Percentiles rank a stretch among this genome's conserved stretches.
phyloP scores from a whole-genome alignment of 768 basidiomycete species.

The Candolleomyces efflorescens region DNA sequence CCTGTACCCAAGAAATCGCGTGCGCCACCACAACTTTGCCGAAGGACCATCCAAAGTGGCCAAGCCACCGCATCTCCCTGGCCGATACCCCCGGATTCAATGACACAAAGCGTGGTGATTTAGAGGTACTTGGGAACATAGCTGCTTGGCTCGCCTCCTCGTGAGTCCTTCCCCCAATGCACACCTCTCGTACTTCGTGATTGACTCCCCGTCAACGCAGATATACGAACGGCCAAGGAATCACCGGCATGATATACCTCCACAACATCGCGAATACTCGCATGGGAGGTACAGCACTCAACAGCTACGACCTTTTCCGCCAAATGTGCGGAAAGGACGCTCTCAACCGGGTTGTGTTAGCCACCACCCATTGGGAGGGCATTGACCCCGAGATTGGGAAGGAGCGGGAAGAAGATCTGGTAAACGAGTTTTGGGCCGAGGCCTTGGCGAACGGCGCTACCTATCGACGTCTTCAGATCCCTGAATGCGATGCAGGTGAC shows the following conservation, averaged over 20 bases:
- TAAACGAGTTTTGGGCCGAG: slow-evolving; percentile 36
- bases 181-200: not conserved
- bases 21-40: not conserved
- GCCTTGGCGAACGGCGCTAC: slow-evolving; percentile 37
- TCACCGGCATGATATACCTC: slow-evolving; percentile 38
- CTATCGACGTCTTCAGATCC: slow-evolving; percentile 31
- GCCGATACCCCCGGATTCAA: slow-evolving; percentile 10
- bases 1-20: not conserved
- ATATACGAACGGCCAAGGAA: not conserved
- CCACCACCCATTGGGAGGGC: slow-evolving; percentile 47
- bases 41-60: not conserved
- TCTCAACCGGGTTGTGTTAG: slow-evolving; percentile 41
- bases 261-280: slow-evolving; percentile 39
- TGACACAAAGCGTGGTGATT: not conserved
- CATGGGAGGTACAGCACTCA: slow-evolving; percentile 35
- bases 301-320: slow-evolving; percentile 42
- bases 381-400: slow-evolving; percentile 26
- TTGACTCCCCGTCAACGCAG: no score
- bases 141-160: not conserved
- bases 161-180: not conserved
- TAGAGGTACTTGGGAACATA: slow-evolving; percentile 1
- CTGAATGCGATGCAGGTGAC: slow-evolving; percentile 26
- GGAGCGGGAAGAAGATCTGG: slow-evolving; percentile 34
- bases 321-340: slow-evolving; percentile 42
- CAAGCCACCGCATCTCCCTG: slow-evolving; percentile 1